These are phyloP conservation scores for Ogataea wickerhamii DNA, from an alignment of 805 yeast species.

Conservation along the genomic window DNA sequence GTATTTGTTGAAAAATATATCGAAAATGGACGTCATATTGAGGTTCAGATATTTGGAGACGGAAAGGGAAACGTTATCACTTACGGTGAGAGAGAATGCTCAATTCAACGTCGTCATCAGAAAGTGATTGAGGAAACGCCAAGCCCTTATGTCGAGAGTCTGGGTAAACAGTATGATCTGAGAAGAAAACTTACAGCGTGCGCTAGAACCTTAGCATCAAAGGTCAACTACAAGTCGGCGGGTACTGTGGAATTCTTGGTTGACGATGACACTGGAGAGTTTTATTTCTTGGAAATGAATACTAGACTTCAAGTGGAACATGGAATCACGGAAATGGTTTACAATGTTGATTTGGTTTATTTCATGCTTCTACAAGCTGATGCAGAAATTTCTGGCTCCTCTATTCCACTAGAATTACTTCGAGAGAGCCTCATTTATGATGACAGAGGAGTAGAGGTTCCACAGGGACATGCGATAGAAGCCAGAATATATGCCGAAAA, in stretches of 20 bases:
- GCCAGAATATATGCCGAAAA: slow-evolving; percentile 96
- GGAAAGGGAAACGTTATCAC: slow-evolving; percentile 91
- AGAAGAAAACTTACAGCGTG: slow-evolving; percentile 69
- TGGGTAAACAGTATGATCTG: slow-evolving; percentile 40
- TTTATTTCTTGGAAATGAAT: slow-evolving; percentile 92
- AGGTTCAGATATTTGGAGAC: slow-evolving; percentile 94
- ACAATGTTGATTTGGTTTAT: slow-evolving; percentile 92
- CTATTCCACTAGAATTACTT: slow-evolving; percentile 41
- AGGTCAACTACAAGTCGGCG: slow-evolving; percentile 89
- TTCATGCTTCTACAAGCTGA: slow-evolving; percentile 96
- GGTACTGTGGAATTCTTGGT: slow-evolving; percentile 96
- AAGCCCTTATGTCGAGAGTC: slow-evolving; percentile 84
- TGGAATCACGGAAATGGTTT: slow-evolving; percentile 93
- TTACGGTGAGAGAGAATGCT: slow-evolving; percentile 95
- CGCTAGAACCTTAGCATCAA: slow-evolving; percentile 75
- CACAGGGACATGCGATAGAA: slow-evolving; percentile 90
- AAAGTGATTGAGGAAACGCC: slow-evolving; percentile 97
- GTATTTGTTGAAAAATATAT: slow-evolving; percentile 93
- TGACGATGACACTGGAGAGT: slow-evolving; percentile 79
- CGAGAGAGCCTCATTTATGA: slow-evolving; percentile 4
- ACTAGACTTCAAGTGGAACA: slow-evolving; percentile 97
- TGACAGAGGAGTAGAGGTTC: slow-evolving; percentile 21
- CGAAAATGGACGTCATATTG: slow-evolving; percentile 93
- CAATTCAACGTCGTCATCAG: slow-evolving; percentile 95
- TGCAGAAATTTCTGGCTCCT: slow-evolving; percentile 75